Conservation (phyloP, 768 basidiomycete species). For the Tremella mesenterica region DNA sequence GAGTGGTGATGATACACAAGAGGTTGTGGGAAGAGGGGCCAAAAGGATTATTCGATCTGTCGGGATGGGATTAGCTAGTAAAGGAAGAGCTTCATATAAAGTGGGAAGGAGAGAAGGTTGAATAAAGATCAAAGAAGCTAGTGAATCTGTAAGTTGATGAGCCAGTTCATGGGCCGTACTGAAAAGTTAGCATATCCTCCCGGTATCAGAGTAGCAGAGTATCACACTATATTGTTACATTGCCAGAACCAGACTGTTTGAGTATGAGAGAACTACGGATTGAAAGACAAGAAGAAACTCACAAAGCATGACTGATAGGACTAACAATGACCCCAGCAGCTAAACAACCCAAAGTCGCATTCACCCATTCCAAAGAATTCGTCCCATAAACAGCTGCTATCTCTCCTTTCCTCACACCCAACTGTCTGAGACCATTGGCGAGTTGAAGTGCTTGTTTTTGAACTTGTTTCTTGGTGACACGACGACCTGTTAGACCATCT, state of each 20-base stretch:
- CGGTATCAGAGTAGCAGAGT: background rate
- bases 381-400: conserved; percentile 56
- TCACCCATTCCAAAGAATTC: conserved; percentile 57
- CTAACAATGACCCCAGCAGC: conserved; percentile 64
- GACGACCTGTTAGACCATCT: conserved; percentile 56
- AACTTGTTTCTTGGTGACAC: conserved; percentile 54
- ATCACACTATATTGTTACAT: too few relatives aligned
- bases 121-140: conserved; percentile 57
- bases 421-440: conserved; percentile 53
- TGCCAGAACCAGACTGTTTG: too few relatives aligned
- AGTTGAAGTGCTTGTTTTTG: conserved; percentile 54
- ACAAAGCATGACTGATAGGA: conserved; percentile 53
- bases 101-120: conserved; percentile 56
- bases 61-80: conserved; percentile 24
- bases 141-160: conserved; percentile 63
- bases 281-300: conserved; percentile 10
- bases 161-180: conserved; percentile 63
- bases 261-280: too few relatives aligned
- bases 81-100: conserved; percentile 55
- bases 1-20: too few relatives aligned
- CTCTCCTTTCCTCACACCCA: conserved; percentile 50
- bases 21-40: too few relatives aligned
- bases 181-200: conserved; percentile 10
- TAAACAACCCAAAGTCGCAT: conserved; percentile 47
- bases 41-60: conserved; percentile 52